A percentile compares a stretch with the other conserved stretches of the same genome.
Evolutionary conservation across 1,284 basidiomycete species (phyloP).

Genomic region (Porogramme epimiltina): DNA sequence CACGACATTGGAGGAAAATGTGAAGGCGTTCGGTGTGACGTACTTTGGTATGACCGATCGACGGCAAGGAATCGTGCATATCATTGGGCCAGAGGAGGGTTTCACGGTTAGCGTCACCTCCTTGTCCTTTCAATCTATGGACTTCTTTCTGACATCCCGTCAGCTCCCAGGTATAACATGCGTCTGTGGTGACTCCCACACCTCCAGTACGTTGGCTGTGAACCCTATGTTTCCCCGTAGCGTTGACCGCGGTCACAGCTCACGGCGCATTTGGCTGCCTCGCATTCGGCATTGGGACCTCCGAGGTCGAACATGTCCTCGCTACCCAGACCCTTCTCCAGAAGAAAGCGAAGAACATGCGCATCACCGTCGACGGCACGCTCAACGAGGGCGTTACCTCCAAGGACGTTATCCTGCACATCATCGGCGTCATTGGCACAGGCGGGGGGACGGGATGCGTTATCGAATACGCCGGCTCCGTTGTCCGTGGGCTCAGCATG

Average conservation of each 20-base stretch:
- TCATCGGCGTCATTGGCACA: slow-evolving; percentile 93
- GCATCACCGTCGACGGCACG: slow-evolving; percentile 86
- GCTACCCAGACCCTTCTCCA: slow-evolving; percentile 94
- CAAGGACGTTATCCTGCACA: slow-evolving; percentile 94
- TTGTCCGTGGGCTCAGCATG: slow-evolving; percentile 92
- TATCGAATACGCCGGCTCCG: slow-evolving; percentile 92
- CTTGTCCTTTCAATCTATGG: background rate
- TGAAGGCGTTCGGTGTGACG: slow-evolving; percentile 92
- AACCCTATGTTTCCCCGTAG: background rate
- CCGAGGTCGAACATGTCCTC: slow-evolving; percentile 96
- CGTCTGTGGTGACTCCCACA: slow-evolving; percentile 96
- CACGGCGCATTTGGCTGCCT: slow-evolving; percentile 96
- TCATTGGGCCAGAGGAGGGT: slow-evolving; percentile 96
- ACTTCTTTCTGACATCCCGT: slow-evolving; percentile 51
- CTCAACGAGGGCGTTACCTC: slow-evolving; percentile 89
- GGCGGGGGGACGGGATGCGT: slow-evolving; percentile 93
- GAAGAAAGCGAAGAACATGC: slow-evolving; percentile 95
- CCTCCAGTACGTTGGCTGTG: slow-evolving; percentile 68
- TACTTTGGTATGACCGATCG: slow-evolving; percentile 95
- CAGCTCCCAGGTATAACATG: slow-evolving; percentile 93
- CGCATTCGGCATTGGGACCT: slow-evolving; percentile 96
- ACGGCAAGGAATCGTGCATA: slow-evolving; percentile 93
- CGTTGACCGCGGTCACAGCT: slow-evolving; percentile 44
- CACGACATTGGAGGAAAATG: slow-evolving; percentile 89
- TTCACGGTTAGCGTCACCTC: slow-evolving; percentile 67